phyloP scores from a whole-genome alignment of 352 stramenopile species.

The Phytophthora pisi region DNA sequence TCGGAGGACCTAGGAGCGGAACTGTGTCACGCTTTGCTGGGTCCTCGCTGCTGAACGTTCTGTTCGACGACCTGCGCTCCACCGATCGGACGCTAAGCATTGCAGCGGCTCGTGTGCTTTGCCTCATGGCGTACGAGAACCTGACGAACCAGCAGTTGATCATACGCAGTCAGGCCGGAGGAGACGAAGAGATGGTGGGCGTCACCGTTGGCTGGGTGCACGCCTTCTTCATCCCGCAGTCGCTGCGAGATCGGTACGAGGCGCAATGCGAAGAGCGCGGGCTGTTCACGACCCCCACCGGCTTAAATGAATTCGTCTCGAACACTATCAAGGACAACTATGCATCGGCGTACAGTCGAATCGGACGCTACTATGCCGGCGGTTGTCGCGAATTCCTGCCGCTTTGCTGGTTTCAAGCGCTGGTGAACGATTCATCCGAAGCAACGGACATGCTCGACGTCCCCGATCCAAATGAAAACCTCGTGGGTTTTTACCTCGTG shows the following conservation, averaged over 20 bases:
- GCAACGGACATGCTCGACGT: constrained; percentile 23
- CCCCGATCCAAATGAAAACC: constrained; percentile 50
- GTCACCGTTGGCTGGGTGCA: constrained; percentile 65
- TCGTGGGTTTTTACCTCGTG: constrained; percentile 65
- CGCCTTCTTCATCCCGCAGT: constrained; percentile 49
- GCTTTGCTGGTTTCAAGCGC: constrained; percentile 48
- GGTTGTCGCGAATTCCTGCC: constrained; percentile 53
- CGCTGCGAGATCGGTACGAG: constrained; percentile 35
- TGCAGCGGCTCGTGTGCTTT: constrained; percentile 51
- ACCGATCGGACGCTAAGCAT: constrained; percentile 52
- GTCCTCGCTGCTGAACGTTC: constrained; percentile 20
- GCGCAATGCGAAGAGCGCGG: constrained; percentile 17
- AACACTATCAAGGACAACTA: constrained; percentile 45
- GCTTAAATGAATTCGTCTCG: constrained; percentile 36
- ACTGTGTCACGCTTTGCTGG: not conserved
- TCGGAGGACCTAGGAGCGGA: constrained; percentile 27
- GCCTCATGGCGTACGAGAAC: constrained; percentile 59
- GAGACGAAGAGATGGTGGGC: constrained; percentile 24
- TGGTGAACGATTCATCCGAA: constrained; percentile 10
- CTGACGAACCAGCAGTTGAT: constrained; percentile 36
- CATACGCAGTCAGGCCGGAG: constrained; percentile 11
- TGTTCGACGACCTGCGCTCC: constrained; percentile 40
- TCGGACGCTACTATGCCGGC: constrained; percentile 56
- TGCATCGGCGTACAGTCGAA: constrained; percentile 39
- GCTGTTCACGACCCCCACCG: constrained; percentile 10